These are phyloP conservation scores for Mycosphaerella sp. DNA, from an alignment of 2,329 filamentous ascomycete genomes.

Conservation along the genomic window DNA sequence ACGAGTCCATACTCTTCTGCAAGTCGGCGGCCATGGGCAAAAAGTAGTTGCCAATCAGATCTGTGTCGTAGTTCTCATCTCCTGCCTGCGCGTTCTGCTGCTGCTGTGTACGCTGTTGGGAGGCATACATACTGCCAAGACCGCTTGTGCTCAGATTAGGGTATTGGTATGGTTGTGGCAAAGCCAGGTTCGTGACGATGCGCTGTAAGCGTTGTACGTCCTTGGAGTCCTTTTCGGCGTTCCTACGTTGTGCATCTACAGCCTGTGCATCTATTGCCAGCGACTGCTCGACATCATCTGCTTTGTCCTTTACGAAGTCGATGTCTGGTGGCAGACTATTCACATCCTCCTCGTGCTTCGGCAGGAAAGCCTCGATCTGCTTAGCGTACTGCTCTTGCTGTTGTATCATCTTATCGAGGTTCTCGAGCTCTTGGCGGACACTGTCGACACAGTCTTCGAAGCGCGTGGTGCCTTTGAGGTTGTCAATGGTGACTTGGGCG, in stretches of 20 bases:
- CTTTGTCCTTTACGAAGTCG: constrained; percentile 54
- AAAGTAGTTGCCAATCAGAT: constrained; percentile 45
- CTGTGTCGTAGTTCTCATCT: constrained; percentile 36
- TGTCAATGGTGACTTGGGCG: constrained; percentile 66
- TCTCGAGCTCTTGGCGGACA: constrained; percentile 69
- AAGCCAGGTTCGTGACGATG: constrained; percentile 66
- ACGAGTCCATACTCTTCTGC: constrained; percentile 36
- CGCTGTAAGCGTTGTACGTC: constrained; percentile 67
- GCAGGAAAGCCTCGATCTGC: constrained; percentile 63
- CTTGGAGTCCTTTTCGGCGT: constrained; percentile 59
- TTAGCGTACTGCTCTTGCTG: constrained; percentile 70
- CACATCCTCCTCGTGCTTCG: constrained; percentile 57
- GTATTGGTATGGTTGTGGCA: constrained; percentile 60
- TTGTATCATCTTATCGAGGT: constrained; percentile 73
- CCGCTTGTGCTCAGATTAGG: constrained; percentile 23
- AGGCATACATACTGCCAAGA: constrained; percentile 16
- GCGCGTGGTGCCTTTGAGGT: constrained; percentile 78
- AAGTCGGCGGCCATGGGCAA: constrained; percentile 37
- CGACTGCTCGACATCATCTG: constrained; percentile 58
- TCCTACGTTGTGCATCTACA: constrained; percentile 52
- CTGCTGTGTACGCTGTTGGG: constrained; percentile 20
- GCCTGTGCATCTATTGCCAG: constrained; percentile 57
- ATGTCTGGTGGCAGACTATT: constrained; percentile 61
- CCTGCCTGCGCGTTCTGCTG: constrained; percentile 10
- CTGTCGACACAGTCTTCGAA: constrained; percentile 85